Conservation (phyloP, 345 rosid species). For the Populus euphratica region DNA sequence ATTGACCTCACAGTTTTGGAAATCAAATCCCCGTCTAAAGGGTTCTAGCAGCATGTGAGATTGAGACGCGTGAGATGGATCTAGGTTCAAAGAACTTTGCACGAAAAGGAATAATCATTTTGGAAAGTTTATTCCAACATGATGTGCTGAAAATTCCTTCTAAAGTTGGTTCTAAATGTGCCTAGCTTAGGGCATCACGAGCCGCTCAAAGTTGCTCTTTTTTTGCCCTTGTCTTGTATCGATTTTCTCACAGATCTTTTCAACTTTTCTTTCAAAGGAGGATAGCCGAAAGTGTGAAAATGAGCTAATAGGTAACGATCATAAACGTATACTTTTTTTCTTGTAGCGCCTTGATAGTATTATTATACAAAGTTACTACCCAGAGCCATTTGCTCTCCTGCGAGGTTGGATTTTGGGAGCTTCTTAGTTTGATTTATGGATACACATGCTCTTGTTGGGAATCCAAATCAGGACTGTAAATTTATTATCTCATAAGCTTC, state of each 20-base stretch:
- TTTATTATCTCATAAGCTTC: not conserved
- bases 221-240: not conserved
- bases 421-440: not conserved
- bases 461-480: not conserved
- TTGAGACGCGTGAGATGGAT: not conserved
- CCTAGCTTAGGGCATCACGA: conserved; percentile 2
- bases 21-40: not conserved
- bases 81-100: not conserved
- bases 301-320: not conserved
- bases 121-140: not conserved
- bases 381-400: not conserved
- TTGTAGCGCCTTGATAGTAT: not conserved
- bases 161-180: not conserved
- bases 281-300: not conserved
- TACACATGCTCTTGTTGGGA: not conserved
- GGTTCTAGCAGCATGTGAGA: not conserved
- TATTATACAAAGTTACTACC: not conserved
- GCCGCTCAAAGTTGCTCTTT: not conserved
- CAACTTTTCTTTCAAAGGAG: not conserved
- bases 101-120: not conserved
- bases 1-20: not conserved
- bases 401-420: not conserved
- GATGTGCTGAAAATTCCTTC: not conserved
- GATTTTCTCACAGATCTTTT: not conserved
- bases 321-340: not conserved